Percentiles rank a stretch among this genome's conserved stretches.
Evolutionary conservation across 192 early-diverging fungal genomes (phyloP).

Genomic region (Umbelopsis sp.): DNA sequence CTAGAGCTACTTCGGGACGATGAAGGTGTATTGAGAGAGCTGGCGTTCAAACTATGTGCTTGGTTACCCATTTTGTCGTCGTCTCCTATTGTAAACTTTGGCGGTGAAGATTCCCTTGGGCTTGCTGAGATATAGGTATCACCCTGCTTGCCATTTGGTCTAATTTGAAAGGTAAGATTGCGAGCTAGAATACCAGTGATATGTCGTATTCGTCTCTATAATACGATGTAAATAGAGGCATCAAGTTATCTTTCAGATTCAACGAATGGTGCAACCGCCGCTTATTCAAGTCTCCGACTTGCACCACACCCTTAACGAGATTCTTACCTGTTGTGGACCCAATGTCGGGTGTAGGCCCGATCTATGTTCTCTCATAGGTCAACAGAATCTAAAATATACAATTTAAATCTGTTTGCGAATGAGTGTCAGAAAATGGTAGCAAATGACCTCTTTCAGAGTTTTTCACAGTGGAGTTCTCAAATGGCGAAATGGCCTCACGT

Average conservation of each 20-base stretch:
- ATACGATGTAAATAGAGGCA: background rate
- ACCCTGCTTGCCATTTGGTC: background rate
- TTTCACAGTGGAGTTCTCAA: background rate
- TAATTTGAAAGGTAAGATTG: constrained; percentile 13
- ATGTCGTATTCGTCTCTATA: constrained; percentile 14
- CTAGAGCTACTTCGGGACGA: background rate
- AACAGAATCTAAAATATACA: background rate
- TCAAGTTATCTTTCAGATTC: background rate
- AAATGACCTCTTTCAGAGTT: background rate
- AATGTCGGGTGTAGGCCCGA: constrained; percentile 15
- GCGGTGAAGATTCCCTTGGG: background rate
- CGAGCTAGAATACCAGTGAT: constrained; percentile 7
- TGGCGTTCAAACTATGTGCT: background rate
- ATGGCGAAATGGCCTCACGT: no score
- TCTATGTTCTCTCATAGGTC: constrained; percentile 8
- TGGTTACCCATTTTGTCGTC: background rate
- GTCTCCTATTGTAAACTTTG: background rate
- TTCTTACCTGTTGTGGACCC: constrained; percentile 16
- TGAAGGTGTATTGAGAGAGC: background rate
- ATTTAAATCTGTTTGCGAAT: background rate
- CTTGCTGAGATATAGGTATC: background rate
- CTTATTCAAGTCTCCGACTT: constrained; percentile 17
- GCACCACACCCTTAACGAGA: background rate
- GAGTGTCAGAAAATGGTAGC: background rate
- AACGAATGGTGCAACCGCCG: background rate